Conservation (phyloP, 257 asterid species). For the Solanum sparsipilum region DNA sequence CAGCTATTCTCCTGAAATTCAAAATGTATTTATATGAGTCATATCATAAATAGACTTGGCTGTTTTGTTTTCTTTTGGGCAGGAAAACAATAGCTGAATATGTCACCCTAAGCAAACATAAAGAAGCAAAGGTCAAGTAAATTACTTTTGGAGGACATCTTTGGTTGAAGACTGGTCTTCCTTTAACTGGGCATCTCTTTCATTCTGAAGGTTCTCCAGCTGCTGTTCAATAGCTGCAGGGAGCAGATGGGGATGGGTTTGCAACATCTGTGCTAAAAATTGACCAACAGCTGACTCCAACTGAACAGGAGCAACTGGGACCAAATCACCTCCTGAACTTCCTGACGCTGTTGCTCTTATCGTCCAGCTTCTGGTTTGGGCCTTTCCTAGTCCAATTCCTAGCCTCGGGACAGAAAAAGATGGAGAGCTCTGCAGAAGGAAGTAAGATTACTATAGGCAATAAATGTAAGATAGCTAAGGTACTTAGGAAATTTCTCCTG, state of each 20-base stretch:
- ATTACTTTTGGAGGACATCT: constrained; percentile 67
- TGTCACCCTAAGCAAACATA: background rate
- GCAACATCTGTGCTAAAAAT: constrained; percentile 56
- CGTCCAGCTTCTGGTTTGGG: constrained; percentile 29
- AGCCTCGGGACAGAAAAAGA: constrained; percentile 39
- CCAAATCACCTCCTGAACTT: constrained; percentile 37
- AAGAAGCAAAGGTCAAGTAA: background rate
- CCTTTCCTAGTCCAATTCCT: constrained; percentile 36
- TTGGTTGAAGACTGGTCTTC: constrained; percentile 34
- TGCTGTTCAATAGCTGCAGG: constrained; percentile 76
- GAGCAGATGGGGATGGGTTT: constrained; percentile 72
- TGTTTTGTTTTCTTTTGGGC: background rate
- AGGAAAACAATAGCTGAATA: background rate
- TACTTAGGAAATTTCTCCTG: background rate
- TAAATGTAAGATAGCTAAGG: background rate
- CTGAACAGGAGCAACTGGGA: constrained; percentile 67
- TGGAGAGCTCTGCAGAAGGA: constrained; percentile 33
- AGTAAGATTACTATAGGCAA: background rate
- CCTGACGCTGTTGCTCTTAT: constrained; percentile 46
- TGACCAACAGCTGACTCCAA: constrained; percentile 86
- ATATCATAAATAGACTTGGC: background rate
- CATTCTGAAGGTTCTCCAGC: constrained; percentile 76
- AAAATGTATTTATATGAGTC: background rate
- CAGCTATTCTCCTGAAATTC: constrained; percentile 80
- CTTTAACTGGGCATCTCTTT: constrained; percentile 46